Percentiles rank a stretch among this genome's conserved stretches.
phyloP scores from a whole-genome alignment of 495 filamentous ascomycete genomes.

The Trichoderma virens region DNA sequence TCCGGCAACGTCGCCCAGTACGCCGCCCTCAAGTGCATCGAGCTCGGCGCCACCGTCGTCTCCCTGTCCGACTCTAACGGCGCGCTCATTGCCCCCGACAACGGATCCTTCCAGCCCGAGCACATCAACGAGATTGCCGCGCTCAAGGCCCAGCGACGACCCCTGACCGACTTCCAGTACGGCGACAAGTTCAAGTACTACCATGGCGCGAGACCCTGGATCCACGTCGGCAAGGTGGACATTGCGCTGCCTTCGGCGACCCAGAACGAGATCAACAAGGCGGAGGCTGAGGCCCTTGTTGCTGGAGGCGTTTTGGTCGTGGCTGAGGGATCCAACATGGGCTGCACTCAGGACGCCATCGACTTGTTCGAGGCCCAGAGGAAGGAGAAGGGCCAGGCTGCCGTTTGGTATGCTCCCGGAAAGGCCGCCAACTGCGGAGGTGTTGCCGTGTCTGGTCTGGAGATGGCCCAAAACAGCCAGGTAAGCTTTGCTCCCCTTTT shows the following conservation, averaged over 20 bases:
- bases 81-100: slow-evolving; percentile 59
- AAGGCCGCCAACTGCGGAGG: slow-evolving; percentile 97
- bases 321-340: slow-evolving; percentile 98
- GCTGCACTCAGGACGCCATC: slow-evolving; percentile 93
- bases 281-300: slow-evolving; percentile 80
- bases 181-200: slow-evolving; percentile 66
- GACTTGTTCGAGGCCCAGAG: slow-evolving; percentile 83
- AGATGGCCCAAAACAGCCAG: slow-evolving; percentile 98
- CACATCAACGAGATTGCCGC: slow-evolving; percentile 69
- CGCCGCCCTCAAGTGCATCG: slow-evolving; percentile 92
- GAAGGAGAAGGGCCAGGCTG: slow-evolving; percentile 54
- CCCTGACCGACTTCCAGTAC: slow-evolving; percentile 54
- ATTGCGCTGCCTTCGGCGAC: slow-evolving; percentile 88
- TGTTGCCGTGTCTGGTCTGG: slow-evolving; percentile 93
- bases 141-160: slow-evolving; percentile 81
- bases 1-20: slow-evolving; percentile 99
- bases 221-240: slow-evolving; percentile 79
- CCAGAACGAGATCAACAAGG: slow-evolving; percentile 90
- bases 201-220: slow-evolving; percentile 83
- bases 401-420: slow-evolving; percentile 91
- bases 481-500: no score
- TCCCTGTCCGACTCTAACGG: slow-evolving; percentile 94
- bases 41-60: slow-evolving; percentile 87
- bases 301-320: slow-evolving; percentile 73
- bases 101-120: slow-evolving; percentile 62